These are phyloP conservation scores for Fusarium sp. DNA, from an alignment of 2,329 filamentous ascomycete genomes.

Conservation along the genomic window DNA sequence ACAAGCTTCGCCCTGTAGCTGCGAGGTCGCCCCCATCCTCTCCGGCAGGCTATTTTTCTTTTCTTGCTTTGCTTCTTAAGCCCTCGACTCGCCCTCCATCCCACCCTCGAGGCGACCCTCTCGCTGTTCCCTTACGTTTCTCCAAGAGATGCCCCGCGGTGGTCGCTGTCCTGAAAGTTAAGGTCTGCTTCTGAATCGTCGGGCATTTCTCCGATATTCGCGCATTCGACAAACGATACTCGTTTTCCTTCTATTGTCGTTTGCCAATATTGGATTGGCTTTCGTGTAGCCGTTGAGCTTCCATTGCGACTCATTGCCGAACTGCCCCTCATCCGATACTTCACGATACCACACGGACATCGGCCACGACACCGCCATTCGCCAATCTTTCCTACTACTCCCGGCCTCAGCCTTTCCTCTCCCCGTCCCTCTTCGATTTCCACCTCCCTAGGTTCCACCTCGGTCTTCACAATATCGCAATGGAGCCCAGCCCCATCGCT, in stretches of 20 bases:
- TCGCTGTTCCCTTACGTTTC: neutral
- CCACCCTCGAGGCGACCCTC: neutral
- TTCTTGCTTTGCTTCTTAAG: neutral
- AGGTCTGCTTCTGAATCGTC: neutral
- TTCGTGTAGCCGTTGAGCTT: neutral
- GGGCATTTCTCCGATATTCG: neutral
- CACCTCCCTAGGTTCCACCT: neutral
- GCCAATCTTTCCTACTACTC: neutral
- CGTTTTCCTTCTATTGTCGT: neutral
- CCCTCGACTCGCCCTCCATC: neutral
- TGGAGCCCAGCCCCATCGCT: constrained; percentile 49
- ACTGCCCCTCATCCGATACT: constrained; percentile 16
- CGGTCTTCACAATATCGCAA: constrained; percentile 14
- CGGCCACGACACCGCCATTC: constrained; percentile 14
- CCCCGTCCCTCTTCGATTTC: neutral
- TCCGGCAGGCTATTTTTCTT: neutral
- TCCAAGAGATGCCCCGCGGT: constrained; percentile 8
- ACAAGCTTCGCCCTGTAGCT: constrained; percentile 38
- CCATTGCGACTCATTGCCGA: constrained; percentile 12
- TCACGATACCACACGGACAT: neutral
- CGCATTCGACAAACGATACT: neutral
- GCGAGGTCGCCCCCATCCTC: constrained; percentile 21
- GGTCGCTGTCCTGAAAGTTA: neutral
- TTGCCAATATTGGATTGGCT: neutral
- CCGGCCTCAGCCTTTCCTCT: neutral